These are phyloP conservation scores for Lagenaria siceraria DNA, from an alignment of 306 rosid species.

Conservation along the genomic window DNA sequence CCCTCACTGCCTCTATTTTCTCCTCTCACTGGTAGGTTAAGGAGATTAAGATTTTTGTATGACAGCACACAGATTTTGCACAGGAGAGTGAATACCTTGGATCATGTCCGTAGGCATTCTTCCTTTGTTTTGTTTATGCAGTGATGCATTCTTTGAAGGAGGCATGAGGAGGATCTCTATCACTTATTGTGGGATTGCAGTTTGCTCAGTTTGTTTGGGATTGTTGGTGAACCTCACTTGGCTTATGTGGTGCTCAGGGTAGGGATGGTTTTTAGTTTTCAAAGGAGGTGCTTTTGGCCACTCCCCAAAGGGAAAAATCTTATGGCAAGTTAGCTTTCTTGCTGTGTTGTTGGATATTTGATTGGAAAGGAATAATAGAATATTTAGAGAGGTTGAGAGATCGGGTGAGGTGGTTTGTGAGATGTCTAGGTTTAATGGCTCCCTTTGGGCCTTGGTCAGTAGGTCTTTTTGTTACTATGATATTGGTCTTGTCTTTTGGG, in stretches of 20 bases:
- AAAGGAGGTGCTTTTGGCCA: background rate
- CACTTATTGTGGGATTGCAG: background rate
- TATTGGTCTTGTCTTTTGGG: background rate
- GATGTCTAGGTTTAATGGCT: background rate
- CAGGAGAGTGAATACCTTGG: background rate
- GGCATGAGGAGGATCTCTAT: background rate
- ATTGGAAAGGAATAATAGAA: background rate
- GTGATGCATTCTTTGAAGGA: background rate
- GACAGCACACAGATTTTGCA: background rate
- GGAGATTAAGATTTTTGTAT: background rate
- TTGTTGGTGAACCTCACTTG: background rate
- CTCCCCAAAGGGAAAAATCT: background rate
- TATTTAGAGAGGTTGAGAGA: background rate
- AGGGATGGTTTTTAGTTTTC: background rate
- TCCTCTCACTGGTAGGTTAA: background rate
- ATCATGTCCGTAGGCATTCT: background rate
- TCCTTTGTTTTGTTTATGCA: background rate
- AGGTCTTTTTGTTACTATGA: background rate
- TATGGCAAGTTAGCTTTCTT: too few relatives aligned
- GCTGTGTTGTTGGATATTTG: background rate
- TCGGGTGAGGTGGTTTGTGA: background rate
- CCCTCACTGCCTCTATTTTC: background rate
- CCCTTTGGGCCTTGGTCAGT: background rate
- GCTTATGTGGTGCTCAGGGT: background rate
- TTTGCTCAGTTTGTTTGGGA: background rate